A percentile compares a stretch with the other conserved stretches of the same genome.
phyloP scores from a whole-genome alignment of 345 rosid genomes.

The Camelina neglecta region DNA sequence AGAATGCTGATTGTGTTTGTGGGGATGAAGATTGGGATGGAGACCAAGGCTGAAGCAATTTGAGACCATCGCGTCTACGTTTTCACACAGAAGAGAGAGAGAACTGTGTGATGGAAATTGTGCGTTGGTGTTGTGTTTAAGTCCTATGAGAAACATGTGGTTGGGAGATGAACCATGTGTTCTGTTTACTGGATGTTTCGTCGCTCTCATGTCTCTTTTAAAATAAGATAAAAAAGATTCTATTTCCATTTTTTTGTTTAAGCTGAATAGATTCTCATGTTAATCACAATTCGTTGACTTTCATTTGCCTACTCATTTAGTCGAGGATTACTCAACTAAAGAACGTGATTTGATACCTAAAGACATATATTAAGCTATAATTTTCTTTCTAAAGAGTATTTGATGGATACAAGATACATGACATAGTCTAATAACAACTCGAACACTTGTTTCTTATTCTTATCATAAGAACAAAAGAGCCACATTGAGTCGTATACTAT shows the following conservation, averaged over 20 bases:
- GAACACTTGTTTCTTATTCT: conserved; percentile 20
- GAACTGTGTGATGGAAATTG: conserved; percentile 41
- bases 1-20: conserved; percentile 29
- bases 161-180: conserved; percentile 36
- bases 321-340: conserved; percentile 1
- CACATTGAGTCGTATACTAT: conserved; percentile 34
- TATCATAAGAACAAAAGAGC: conserved; percentile 25
- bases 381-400: conserved; percentile 11
- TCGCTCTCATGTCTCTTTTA: conserved; percentile 35
- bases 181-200: conserved; percentile 1
- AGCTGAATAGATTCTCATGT: conserved; percentile 22
- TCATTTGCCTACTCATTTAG: background rate
- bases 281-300: conserved; percentile 34
- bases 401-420: conserved; percentile 27
- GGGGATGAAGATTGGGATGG: conserved; percentile 51
- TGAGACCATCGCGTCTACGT: conserved; percentile 55
- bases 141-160: conserved; percentile 37
- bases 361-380: conserved; percentile 4
- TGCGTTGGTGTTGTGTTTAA: conserved; percentile 34
- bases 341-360: conserved; percentile 12
- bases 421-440: background rate
- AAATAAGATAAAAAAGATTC: background rate
- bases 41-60: conserved; percentile 54
- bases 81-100: conserved; percentile 30
- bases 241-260: background rate